Percentiles rank a stretch among this genome's conserved stretches.
Evolutionary conservation across 169 alveolate species (phyloP).

Genomic region (Ophryocystis elektroscirrha): DNA sequence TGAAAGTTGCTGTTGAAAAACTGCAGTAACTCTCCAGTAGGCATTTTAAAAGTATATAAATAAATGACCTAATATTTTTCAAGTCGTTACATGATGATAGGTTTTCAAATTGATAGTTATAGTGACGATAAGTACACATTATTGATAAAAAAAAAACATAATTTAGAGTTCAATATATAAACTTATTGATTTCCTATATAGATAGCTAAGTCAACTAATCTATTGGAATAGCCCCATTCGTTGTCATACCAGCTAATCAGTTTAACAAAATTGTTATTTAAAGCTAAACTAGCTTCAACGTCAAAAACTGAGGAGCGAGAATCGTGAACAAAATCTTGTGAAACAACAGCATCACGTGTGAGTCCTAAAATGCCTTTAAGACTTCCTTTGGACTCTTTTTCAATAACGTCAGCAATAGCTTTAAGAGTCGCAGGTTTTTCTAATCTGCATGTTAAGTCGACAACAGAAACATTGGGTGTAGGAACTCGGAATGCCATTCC

Average conservation of each 20-base stretch:
- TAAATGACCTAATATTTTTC: too few species aligned
- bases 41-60: too few species aligned
- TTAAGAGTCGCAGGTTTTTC: slow-evolving; percentile 79
- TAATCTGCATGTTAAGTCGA: slow-evolving; percentile 84
- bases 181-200: slow-evolving; percentile 33
- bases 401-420: slow-evolving; percentile 69
- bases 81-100: too few species aligned
- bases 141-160: too few species aligned
- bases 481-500: slow-evolving; percentile 98
- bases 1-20: too few species aligned
- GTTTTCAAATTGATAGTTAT: too few species aligned
- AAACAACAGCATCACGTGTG: slow-evolving; percentile 87
- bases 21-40: too few species aligned
- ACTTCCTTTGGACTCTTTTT: slow-evolving; percentile 65
- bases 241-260: slow-evolving; percentile 94
- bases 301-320: slow-evolving; percentile 80
- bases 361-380: slow-evolving; percentile 72
- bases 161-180: too few species aligned
- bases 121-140: too few species aligned
- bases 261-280: slow-evolving; percentile 82
- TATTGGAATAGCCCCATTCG: slow-evolving; percentile 93
- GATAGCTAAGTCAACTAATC: slow-evolving; percentile 74
- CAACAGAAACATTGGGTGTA: slow-evolving; percentile 91
- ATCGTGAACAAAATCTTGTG: slow-evolving; percentile 80
- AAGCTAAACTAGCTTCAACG: slow-evolving; percentile 83